Percentiles rank a stretch among this genome's conserved stretches.
phyloP scores from a whole-genome alignment of 192 early-diverging fungal species.

The Coemansia sp. region DNA sequence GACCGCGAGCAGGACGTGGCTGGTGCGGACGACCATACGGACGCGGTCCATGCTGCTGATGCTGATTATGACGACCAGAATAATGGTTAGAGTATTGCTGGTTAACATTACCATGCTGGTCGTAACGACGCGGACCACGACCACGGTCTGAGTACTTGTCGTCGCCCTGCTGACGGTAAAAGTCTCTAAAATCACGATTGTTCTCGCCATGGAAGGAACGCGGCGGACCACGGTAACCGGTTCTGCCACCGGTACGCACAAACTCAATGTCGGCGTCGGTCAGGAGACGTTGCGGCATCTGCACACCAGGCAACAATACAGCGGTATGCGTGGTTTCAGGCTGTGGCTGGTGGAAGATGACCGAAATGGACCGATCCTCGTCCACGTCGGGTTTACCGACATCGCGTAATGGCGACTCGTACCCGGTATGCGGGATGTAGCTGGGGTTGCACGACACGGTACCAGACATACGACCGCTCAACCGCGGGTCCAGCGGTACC shows the following conservation, averaged over 20 bases:
- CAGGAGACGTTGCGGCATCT: constrained; percentile 31
- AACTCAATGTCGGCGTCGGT: constrained; percentile 38
- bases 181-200: constrained; percentile 42
- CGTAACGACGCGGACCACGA: constrained; percentile 45
- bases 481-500: constrained; percentile 55
- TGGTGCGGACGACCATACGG: neutral
- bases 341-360: constrained; percentile 46
- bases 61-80: constrained; percentile 2
- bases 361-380: constrained; percentile 64
- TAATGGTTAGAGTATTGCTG: constrained; percentile 28
- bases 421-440: constrained; percentile 62
- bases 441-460: constrained; percentile 58
- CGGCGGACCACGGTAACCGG: constrained; percentile 25
- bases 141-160: constrained; percentile 50
- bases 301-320: constrained; percentile 44
- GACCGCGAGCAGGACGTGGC: no score
- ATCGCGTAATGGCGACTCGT: constrained; percentile 56
- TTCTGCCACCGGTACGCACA: constrained; percentile 38
- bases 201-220: constrained; percentile 31
- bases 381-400: constrained; percentile 61
- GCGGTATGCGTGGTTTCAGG: constrained; percentile 25
- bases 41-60: neutral
- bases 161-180: constrained; percentile 52
- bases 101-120: constrained; percentile 45
- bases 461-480: constrained; percentile 62